phyloP scores from a whole-genome alignment of 768 basidiomycete species.

The Phylloporus scabripes region DNA sequence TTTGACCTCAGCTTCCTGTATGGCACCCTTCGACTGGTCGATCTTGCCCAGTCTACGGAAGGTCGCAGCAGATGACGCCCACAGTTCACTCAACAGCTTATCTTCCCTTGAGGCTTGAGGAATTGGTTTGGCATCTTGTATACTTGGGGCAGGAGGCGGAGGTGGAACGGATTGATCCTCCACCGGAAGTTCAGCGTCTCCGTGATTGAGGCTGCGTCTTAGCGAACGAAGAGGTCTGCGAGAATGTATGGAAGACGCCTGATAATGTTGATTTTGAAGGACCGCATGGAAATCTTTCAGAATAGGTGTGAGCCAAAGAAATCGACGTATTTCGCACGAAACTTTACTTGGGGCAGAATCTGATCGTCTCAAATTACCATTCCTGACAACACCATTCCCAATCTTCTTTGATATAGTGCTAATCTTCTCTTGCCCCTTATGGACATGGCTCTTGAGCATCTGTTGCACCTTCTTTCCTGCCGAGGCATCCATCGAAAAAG shows the following conservation, averaged over 20 bases:
- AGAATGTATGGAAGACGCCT: constrained; percentile 81
- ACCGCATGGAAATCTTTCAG: constrained; percentile 64
- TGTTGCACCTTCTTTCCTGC: constrained; percentile 71
- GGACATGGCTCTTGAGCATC: constrained; percentile 68
- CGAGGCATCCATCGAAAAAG: constrained; percentile 39
- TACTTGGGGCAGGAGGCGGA: constrained; percentile 32
- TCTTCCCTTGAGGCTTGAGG: constrained; percentile 49
- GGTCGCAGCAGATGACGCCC: constrained; percentile 92
- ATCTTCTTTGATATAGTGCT: constrained; percentile 74
- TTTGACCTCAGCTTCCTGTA: constrained; percentile 90
- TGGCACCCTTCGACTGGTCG: constrained; percentile 85
- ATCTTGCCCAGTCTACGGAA: constrained; percentile 86
- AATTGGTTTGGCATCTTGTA: constrained; percentile 28
- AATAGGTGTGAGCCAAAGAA: background rate
- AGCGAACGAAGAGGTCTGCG: constrained; percentile 55
- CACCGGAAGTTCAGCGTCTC: constrained; percentile 27
- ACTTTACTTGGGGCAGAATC: constrained; percentile 64
- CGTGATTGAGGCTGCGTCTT: constrained; percentile 30
- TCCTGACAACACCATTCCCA: constrained; percentile 60
- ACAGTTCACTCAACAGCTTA: constrained; percentile 74
- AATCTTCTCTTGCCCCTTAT: constrained; percentile 68
- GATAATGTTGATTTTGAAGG: constrained; percentile 56
- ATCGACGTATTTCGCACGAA: background rate
- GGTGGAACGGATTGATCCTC: constrained; percentile 36
- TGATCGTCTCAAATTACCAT: constrained; percentile 51